Base-by-base conservation (phyloP, 352 stramenopile species). In the Elongisporangium senticosum region DNA sequence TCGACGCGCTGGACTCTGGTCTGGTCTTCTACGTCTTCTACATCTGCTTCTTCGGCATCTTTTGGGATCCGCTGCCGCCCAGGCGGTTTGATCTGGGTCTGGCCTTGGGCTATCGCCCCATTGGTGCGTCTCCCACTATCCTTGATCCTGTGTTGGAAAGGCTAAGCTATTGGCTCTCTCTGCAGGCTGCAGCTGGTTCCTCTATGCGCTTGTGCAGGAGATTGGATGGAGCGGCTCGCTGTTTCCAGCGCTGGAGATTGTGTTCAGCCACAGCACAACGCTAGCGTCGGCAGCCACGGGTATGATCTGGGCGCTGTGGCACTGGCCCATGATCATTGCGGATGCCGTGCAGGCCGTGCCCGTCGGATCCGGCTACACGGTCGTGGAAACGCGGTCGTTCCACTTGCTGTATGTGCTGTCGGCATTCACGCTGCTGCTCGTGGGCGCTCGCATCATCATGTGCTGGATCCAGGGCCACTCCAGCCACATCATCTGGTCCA, bases 391-490 rank as follows among this genome's bases (percentile, higher is more conserved):
- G 5, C 71, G 67, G 21, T 70, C 90, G 40, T 95, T 89, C 62
- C 76, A 93, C 53, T 51, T 95, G 24, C 37, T 89, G 60, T 93
- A 92, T 64, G 83, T 95, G 52, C 71, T 95, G 19, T 61, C 72
- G 17, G 72, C 87, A 21, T 93, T 95, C 55, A 95, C 83, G 23
- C 66, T 93, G 0, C 62, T 95, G 53, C 69, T 93, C 19, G 70
- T 95, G 21, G 86, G 86, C 15, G 90, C 86, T 22, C 86, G 86
- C 49, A 90, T 95, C 70, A 95, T 91, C 65, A 95, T 95, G 86
- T 93, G 86, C 74, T 95, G 86, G 86, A 93, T 95, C 60, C 86
- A 95, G 64, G 86, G 86, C 70, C 92, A 92, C 58, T 89, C 86
- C 40, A 86, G 77, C 75, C 90, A 91, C 67, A 77, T 92, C 61